These are phyloP conservation scores for Pythium sukuiense DNA, from an alignment of 352 stramenopile genomes.

Conservation along the genomic window DNA sequence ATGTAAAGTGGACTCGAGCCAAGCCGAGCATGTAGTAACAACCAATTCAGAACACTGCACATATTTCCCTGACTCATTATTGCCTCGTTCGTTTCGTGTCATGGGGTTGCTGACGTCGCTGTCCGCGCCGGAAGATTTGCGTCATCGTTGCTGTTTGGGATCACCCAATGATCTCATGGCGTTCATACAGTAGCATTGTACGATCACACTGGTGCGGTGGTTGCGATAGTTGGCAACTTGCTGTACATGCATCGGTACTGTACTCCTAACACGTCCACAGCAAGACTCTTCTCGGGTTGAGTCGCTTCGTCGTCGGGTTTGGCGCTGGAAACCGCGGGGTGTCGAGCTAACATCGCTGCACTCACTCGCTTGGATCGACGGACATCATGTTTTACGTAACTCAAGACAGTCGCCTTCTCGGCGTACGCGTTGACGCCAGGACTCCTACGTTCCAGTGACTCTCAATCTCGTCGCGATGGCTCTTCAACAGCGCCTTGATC, in stretches of 20 bases:
- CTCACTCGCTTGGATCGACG: conserved; percentile 59
- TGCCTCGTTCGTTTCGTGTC: too few species aligned
- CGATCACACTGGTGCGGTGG: conserved; percentile 40
- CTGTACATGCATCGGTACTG: conserved; percentile 60
- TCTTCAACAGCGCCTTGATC: conserved; percentile 52
- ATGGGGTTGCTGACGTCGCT: too few species aligned
- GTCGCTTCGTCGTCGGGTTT: conserved; percentile 68
- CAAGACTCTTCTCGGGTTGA: conserved; percentile 42
- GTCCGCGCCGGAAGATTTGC: too few species aligned
- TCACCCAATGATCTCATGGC: too few species aligned
- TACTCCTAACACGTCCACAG: conserved; percentile 40
- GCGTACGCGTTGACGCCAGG: conserved; percentile 72
- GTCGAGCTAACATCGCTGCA: conserved; percentile 64
- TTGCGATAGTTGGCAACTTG: conserved; percentile 53
- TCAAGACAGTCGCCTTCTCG: conserved; percentile 69
- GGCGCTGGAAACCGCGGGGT: conserved; percentile 73
- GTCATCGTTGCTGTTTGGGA: too few species aligned
- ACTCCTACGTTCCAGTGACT: conserved; percentile 45
- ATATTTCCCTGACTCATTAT: too few species aligned
- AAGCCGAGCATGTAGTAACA: too few species aligned
- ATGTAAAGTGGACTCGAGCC: neutral
- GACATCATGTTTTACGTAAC: conserved; percentile 61
- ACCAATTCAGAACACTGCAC: neutral
- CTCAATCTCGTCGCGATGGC: conserved; percentile 51
- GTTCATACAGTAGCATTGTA: too few species aligned